phyloP scores from a whole-genome alignment of 2,329 filamentous ascomycete species.

The Aspergillus brunneoviolaceus region DNA sequence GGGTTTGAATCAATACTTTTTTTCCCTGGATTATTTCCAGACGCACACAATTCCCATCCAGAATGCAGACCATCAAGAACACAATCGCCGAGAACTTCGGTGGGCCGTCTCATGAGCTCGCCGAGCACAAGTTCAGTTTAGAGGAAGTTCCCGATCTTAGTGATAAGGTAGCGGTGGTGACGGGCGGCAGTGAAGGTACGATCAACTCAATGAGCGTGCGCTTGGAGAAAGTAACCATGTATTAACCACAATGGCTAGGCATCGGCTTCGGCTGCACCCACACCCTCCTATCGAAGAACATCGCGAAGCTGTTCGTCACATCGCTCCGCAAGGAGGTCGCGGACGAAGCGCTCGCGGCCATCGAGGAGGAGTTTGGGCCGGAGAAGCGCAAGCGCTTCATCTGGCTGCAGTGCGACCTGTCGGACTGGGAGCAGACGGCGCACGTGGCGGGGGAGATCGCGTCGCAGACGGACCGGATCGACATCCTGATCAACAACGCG shows the following conservation, averaged over 20 bases:
- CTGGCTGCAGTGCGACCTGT: slow-evolving; percentile 6
- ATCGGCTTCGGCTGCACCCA: slow-evolving; percentile 1
- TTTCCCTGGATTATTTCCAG: too few species aligned
- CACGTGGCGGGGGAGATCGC: slow-evolving; percentile 1
- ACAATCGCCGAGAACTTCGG: slow-evolving; percentile 7
- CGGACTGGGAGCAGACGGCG: slow-evolving; percentile 4
- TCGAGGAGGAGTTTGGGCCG: not conserved
- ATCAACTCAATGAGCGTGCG: too few species aligned
- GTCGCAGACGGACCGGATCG: not conserved
- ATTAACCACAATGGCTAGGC: not conserved
- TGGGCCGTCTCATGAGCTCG: not conserved
- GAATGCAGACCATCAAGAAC: not conserved
- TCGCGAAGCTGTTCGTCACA: slow-evolving; percentile 2
- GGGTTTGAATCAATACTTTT: not conserved
- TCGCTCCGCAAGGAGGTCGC: slow-evolving; percentile 1
- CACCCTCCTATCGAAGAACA: not conserved
- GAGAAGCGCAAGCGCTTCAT: slow-evolving; percentile 1
- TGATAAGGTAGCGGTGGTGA: slow-evolving; percentile 2
- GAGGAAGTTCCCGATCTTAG: slow-evolving; percentile 2
- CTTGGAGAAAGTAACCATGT: too few species aligned
- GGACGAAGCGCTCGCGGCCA: not conserved
- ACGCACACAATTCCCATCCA: not conserved
- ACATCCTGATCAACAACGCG: slow-evolving; percentile 6
- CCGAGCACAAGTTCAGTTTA: not conserved
- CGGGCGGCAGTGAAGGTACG: slow-evolving; percentile 1